Evolutionary conservation across 768 basidiomycete genomes (phyloP), one percentile per base, ranked within the genome.

Genomic region (Lyophyllum shimeji): DNA sequence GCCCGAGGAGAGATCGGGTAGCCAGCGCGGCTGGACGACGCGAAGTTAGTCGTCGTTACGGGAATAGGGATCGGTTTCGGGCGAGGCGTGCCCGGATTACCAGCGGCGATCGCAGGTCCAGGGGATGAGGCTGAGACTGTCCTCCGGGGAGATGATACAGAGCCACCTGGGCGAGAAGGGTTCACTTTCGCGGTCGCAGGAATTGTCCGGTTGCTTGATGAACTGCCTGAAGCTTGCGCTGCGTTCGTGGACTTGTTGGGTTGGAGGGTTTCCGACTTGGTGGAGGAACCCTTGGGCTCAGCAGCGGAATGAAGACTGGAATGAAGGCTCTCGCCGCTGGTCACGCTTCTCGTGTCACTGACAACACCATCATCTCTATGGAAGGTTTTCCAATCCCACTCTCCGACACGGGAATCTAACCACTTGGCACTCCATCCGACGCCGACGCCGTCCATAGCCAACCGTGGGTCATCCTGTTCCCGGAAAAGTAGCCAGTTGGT

Each of bases 381-480:
- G 56, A 83, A 80, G 2, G 77, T 79, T 68, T 82, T 88, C 88
- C 89, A 90, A 57, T 84, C 86, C 88, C 83, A 88, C 66, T 86
- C 85, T 13, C 73, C 72, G 29, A 75, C 77, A 31, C 70, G 73
- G 3, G 77, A 67, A 56, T 70, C 75, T 33, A 85, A 63, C 77
- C 82, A 86, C 57, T 76, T 80, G 11, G 80, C 83, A 59, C 79
- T 84, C 82, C 85, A 85, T 31, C 87, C 86, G 12, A 81, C 80
- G 17, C 85, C 85, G 23, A 84, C 75, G 18, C 86, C 85, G 57
- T 87, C 85, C 23, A 89, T 84, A 2, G 88, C 84, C 20, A 72
- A 69, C 20, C 86, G 74, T 18, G 87, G 85, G 63, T 91, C 87
- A 55, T 91, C 89, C 17, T 82, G 67, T 51, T 84, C 80, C 55